These are phyloP conservation scores for Chamaenerion angustifolium DNA, from an alignment of 345 rosid species.

Conservation along the genomic window DNA sequence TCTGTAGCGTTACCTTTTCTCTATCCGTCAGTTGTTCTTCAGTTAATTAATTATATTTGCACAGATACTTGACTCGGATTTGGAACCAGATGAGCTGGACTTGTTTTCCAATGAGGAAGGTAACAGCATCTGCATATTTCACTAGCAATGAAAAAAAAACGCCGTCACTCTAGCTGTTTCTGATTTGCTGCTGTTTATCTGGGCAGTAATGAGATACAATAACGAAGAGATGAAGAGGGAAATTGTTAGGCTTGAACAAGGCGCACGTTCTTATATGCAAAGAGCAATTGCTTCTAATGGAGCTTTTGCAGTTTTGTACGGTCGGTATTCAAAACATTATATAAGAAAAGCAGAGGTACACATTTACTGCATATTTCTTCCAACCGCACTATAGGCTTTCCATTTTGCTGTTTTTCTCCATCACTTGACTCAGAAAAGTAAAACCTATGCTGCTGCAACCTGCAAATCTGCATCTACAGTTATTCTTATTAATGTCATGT, in stretches of 20 bases:
- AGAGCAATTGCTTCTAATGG: constrained; percentile 57
- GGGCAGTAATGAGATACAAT: constrained; percentile 43
- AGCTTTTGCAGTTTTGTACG: constrained; percentile 56
- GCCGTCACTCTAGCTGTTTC: background rate
- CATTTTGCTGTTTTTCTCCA: too few species aligned
- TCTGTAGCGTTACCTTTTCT: too few species aligned
- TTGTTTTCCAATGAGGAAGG: constrained; percentile 6
- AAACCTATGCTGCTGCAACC: too few species aligned
- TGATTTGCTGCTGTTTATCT: constrained; percentile 8
- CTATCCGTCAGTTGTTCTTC: background rate
- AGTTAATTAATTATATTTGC: background rate
- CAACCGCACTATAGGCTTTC: too few species aligned
- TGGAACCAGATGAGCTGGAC: constrained; percentile 12
- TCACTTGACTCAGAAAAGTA: too few species aligned
- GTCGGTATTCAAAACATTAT: constrained; percentile 51
- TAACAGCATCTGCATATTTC: background rate
- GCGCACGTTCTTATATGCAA: constrained; percentile 40
- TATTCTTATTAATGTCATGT: constrained; percentile 4
- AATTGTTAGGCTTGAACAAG: constrained; percentile 54
- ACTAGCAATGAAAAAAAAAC: background rate
- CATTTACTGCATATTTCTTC: background rate
- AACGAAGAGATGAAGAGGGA: constrained; percentile 33
- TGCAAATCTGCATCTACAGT: too few species aligned
- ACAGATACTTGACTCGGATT: constrained; percentile 13
- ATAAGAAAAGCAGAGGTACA: constrained; percentile 57